Base-by-base conservation (phyloP, 163 green algal genomes). In the Prototheca wickerhamii region DNA sequence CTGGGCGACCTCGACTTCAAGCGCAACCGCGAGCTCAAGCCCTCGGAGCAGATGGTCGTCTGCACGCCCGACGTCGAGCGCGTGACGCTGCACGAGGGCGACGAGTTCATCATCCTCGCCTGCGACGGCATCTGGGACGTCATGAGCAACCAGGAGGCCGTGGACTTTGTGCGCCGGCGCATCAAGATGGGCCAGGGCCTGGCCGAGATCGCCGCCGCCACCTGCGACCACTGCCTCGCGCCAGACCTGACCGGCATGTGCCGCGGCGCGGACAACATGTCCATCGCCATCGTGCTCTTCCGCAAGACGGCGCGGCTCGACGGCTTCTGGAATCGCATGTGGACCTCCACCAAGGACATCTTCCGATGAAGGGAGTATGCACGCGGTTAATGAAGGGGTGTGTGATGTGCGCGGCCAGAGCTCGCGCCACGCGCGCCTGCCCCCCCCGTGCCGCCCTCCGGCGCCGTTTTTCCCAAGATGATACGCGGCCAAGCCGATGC, bases 1-100 rank as follows among this genome's bases (percentile, higher is more conserved):
- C 76, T 96, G 31, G 89, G 88, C 4, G 90, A 96, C 63, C 82
- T 92, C 68, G 83, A 90, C 69, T 92, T 89, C 66, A 94, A 97
- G 79, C 70, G 81, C 51, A 77, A 77, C 35, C 57, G 70, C 6
- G 59, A 76, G 8, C 70, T 90, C 15, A 28, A 60, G 1, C 73
- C 74, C 1, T 60, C 64, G 6, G 77, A 86, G 52, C 86, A 96
- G 71, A 85, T 89, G 67, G 67, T 92, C 3, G 86, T 84, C 0
- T 80, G 81, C 12, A 71, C 84, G 10, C 86, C 85, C 3, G 85
- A 93, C 50, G 69, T 93, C 37, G 61, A 69, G 54, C 31, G 28
- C 18, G 59, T 75, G n/a, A 56, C 30, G 2, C 67, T 92, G 28
- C 51, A 73, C 26, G 49, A 71, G 20, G 79, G 78, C 29, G 77